Base-by-base conservation (phyloP, 2,329 filamentous ascomycete species). In the Stagonosporopsis cucurbitacearum region DNA sequence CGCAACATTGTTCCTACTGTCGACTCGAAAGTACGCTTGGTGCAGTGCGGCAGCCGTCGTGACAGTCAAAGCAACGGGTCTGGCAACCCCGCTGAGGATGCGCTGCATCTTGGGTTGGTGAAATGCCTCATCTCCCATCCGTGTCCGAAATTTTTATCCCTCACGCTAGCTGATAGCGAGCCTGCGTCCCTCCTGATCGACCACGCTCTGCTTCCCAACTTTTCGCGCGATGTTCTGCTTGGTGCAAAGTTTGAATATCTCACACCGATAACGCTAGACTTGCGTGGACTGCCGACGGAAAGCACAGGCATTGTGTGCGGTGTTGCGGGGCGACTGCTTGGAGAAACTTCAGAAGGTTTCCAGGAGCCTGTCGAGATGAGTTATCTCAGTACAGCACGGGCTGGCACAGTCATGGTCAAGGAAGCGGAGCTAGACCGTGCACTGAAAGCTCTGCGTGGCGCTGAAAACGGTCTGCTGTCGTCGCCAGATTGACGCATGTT, bases 231-330 rank as follows among this genome's bases (percentile, higher is more conserved):
- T 65, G 85, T 91, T 0, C 79, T 98, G 2, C 85, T 96, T 0
- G 92, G 91, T 12, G 84, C 88, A 58, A 90, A 85, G 42, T 87
- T 87, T 49, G 87, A 87, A 62, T 86, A 86, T 55, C 81, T 93
- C 30, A 86, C 96, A 1, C 92, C 95, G 1, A 95, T 99, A 65
- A 94, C 92, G 55, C 83, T 99, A 3, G 92, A 98, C 67, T 82
- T 99, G 23, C 86, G 86, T 19, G 86, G 86, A 37, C 79, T 98
- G 36, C 91, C 94, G 0, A 83, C 94, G 37, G 92, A 96, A 74
- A 92, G 92, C 7, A 96, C 93, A 0, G 94, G 94, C 20, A 97
- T 99, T 54, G 92, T 99, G 3, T 97, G 93, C 65, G 94, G 95
- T 25, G 91, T 99, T 2, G 93, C 94, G 0, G 91, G 92, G 23